Evolutionary conservation across 345 rosid species (phyloP).

Genomic region (Salix udensis): DNA sequence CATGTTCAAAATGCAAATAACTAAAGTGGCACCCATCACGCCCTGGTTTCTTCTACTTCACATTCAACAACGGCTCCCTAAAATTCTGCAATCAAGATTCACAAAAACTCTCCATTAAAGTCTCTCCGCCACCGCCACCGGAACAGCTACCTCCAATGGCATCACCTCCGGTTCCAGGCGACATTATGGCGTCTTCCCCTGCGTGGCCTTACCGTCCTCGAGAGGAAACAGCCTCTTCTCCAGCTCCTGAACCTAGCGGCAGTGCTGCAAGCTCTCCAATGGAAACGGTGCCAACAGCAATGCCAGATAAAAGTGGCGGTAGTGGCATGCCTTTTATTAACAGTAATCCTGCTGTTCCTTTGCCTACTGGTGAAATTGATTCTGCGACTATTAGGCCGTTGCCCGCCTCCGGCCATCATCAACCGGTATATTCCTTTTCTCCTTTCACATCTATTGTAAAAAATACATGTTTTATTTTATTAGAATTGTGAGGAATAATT

Average conservation of each 20-base stretch:
- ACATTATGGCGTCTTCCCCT: slow-evolving; percentile 62
- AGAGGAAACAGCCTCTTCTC: slow-evolving; percentile 48
- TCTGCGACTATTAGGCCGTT: slow-evolving; percentile 78
- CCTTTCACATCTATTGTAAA: background rate
- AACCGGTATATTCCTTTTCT: slow-evolving; percentile 29
- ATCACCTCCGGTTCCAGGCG: slow-evolving; percentile 51
- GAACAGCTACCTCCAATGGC: slow-evolving; percentile 22
- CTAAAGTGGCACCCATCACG: slow-evolving; percentile 88
- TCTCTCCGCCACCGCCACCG: slow-evolving; percentile 37
- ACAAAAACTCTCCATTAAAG: slow-evolving; percentile 62
- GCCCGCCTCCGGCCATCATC: slow-evolving; percentile 44
- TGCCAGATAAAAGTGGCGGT: slow-evolving; percentile 62
- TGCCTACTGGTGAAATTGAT: slow-evolving; percentile 96
- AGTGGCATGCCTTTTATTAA: slow-evolving; percentile 76
- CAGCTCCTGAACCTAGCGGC: slow-evolving; percentile 49
- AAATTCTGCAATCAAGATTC: slow-evolving; percentile 43
- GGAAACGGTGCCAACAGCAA: slow-evolving; percentile 27
- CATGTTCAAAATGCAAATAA: slow-evolving; percentile 1
- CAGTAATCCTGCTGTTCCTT: slow-evolving; percentile 92
- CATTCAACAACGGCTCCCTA: slow-evolving; percentile 65
- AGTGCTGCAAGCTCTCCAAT: slow-evolving; percentile 36
- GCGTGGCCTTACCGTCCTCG: slow-evolving; percentile 80
- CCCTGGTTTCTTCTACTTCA: slow-evolving; percentile 78
- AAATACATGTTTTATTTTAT: too few species aligned
- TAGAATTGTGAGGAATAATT: too few species aligned